Conservation (phyloP, 371 early-diverging fungal genomes). For the Apophysomyces sp. region DNA sequence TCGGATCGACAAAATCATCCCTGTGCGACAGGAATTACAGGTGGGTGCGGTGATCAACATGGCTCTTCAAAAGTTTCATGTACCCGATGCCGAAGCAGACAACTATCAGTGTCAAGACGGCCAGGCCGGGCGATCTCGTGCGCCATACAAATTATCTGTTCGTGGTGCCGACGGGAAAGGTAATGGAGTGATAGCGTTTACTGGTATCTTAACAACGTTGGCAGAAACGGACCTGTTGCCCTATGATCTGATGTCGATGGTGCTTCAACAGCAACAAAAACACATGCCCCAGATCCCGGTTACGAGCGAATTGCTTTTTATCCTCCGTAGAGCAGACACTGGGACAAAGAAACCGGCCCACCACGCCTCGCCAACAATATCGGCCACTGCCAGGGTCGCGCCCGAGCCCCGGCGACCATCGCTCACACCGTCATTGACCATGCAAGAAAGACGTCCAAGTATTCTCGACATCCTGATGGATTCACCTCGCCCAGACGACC, state of each 20-base stretch:
- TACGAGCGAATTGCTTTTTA: conserved; percentile 8
- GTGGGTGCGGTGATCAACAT: conserved; percentile 12
- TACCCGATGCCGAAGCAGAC: conserved; percentile 12
- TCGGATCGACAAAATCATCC: conserved; percentile 21
- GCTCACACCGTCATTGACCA: not conserved
- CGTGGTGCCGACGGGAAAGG: not conserved
- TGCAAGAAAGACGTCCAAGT: conserved; percentile 9
- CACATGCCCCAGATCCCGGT: not conserved
- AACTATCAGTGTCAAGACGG: not conserved
- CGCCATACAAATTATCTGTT: not conserved
- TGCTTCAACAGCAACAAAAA: conserved; percentile 1
- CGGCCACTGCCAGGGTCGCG: not conserved
- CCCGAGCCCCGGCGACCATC: not conserved
- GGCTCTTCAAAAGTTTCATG: conserved; percentile 23
- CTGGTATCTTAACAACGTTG: not conserved
- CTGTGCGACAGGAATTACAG: conserved; percentile 7
- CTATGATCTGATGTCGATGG: not conserved
- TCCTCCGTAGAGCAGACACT: not conserved
- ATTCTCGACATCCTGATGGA: conserved; percentile 17
- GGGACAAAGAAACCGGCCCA: not conserved
- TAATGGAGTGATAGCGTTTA: not conserved
- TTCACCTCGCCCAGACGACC: conserved; percentile 1
- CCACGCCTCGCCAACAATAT: not conserved
- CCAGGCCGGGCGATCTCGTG: not conserved
- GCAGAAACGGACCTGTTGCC: not conserved